Evolutionary conservation across 192 early-diverging fungal species (phyloP), one percentile per base, ranked within the genome.

Genomic region (Mortierella hygrophila): DNA sequence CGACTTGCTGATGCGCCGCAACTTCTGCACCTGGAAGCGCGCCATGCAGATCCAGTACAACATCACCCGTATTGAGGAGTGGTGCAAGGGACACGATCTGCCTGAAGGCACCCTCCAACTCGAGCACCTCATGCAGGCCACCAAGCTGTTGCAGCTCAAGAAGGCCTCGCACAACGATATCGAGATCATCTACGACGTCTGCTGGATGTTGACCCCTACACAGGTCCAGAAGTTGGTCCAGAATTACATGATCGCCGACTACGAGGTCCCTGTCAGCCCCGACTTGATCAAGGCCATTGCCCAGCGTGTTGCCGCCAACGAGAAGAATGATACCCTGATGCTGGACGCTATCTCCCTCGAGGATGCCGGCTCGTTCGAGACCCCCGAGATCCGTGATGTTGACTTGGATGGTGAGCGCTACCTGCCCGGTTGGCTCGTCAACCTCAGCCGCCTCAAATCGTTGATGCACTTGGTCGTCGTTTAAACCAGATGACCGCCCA

Each of bases 1-100:
- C 91, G 97, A 99, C 89, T 87, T 99, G 81, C 93, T 99, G 79
- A 99, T 98, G 95, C 93, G 99, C 55, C 96, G 97, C 81, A 99
- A 99, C 92, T 99, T 99, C 80, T 98, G 97, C 91, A 98, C 99
- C 37, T 99, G 98, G 97, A 99, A 99, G 90, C 95, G 99, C 82
- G 94, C 94, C 23, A 97, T 98, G 93, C 99, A 99, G 92, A 98
- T 99, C 83, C 98, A 99, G 91, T 99, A 98, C 91, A 99, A 99
- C 82, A 94, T 99, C 54, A 96, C 96, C 9, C 94, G 97, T 35
- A 93, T 99, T 74, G 97, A 99, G 89, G 99, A 99, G 87, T 99
- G 99, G 99, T 99, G 98, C 94, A 98, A 97, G 88, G 94, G 95
- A 49, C 97, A 99, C 88, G 95, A 94, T 57, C 95, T 98, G 42